phyloP scores from a whole-genome alignment of 129 eudicot species.

The Deinandra increscens region DNA sequence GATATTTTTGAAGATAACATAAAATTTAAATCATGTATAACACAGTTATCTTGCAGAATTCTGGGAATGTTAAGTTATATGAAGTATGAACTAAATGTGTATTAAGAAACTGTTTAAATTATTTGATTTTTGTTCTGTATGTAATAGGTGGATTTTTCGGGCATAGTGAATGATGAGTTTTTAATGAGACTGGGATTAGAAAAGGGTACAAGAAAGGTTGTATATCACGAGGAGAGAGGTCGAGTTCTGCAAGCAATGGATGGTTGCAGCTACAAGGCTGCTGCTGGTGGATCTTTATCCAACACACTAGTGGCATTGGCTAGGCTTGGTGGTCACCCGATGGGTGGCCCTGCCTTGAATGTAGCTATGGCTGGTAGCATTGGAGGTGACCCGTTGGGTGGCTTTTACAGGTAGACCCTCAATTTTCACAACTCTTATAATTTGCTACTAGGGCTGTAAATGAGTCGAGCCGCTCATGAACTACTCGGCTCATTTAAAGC shows the following conservation, averaged over 20 bases:
- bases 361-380: constrained; percentile 95
- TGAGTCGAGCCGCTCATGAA: not conserved
- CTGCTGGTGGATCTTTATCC: constrained; percentile 97
- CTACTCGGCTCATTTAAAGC: not conserved
- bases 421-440: not conserved
- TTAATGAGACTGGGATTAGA: constrained; percentile 67
- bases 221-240: constrained; percentile 94
- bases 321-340: constrained; percentile 79
- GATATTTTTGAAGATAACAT: too few species aligned
- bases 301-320: constrained; percentile 98
- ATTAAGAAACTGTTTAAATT: not conserved
- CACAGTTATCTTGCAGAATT: too few species aligned
- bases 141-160: constrained; percentile 89
- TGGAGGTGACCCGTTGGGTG: constrained; percentile 94
- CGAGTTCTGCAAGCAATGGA: constrained; percentile 92
- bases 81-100: not conserved
- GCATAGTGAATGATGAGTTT: constrained; percentile 79
- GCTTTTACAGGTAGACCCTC: constrained; percentile 68
- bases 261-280: constrained; percentile 98
- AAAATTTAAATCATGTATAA: too few species aligned
- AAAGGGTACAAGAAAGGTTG: constrained; percentile 90
- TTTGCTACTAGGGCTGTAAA: not conserved
- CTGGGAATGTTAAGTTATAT: too few species aligned
- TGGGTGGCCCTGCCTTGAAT: constrained; percentile 66
- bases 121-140: not conserved